Evolutionary conservation across 768 basidiomycete genomes (phyloP).

Genomic region (Naganishia friedmannii): DNA sequence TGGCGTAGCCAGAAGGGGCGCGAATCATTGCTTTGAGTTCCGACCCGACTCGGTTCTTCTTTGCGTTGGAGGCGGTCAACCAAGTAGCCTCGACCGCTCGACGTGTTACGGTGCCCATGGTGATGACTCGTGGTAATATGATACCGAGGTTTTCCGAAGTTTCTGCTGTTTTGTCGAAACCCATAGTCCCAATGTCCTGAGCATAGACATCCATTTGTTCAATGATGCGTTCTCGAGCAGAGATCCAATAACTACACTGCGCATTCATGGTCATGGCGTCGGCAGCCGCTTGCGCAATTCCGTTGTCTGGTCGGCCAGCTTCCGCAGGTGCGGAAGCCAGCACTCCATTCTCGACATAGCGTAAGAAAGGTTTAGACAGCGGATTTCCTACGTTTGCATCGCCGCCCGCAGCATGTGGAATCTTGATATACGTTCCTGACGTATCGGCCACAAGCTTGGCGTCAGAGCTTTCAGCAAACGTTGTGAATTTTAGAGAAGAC

Average conservation of each 20-base stretch:
- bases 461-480: slow-evolving; percentile 61
- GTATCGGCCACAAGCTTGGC: slow-evolving; percentile 58
- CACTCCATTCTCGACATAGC: slow-evolving; percentile 80
- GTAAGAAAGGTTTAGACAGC: slow-evolving; percentile 81
- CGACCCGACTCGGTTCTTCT: slow-evolving; percentile 94
- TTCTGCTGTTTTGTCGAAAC: slow-evolving; percentile 51
- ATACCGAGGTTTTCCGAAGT: slow-evolving; percentile 60
- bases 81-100: slow-evolving; percentile 97
- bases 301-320: slow-evolving; percentile 26
- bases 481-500: background rate
- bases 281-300: slow-evolving; percentile 62
- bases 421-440: slow-evolving; percentile 69
- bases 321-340: slow-evolving; percentile 68
- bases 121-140: slow-evolving; percentile 91
- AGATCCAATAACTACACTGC: slow-evolving; percentile 96
- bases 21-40: slow-evolving; percentile 98
- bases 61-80: slow-evolving; percentile 97
- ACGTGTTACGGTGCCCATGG: slow-evolving; percentile 98
- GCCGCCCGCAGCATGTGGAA: slow-evolving; percentile 95
- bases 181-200: slow-evolving; percentile 56
- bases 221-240: slow-evolving; percentile 80
- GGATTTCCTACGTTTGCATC: slow-evolving; percentile 92
- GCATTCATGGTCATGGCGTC: slow-evolving; percentile 88
- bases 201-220: slow-evolving; percentile 94
- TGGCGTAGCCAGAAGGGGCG: slow-evolving; percentile 85